A percentile compares a stretch with the other conserved stretches of the same genome.
These are phyloP conservation scores for Neurospora intermedia DNA, from an alignment of 495 filamentous ascomycete species.

Conservation along the genomic window DNA sequence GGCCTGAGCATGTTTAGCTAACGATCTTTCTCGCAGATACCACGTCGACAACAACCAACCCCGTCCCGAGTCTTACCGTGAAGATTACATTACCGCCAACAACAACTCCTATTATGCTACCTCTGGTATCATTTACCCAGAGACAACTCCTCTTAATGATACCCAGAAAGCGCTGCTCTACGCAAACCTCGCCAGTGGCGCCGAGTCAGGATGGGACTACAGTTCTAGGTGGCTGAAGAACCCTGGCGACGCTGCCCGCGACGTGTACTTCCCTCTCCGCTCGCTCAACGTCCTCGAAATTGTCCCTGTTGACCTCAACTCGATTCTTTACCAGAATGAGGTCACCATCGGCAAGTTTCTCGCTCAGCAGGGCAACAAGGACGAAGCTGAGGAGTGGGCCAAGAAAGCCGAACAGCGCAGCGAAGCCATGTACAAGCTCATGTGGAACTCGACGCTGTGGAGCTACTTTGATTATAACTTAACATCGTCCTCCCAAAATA, in stretches of 20 bases:
- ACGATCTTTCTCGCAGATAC: constrained; percentile 21
- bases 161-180: constrained; percentile 30
- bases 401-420: constrained; percentile 25
- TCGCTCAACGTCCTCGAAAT: constrained; percentile 31
- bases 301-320: constrained; percentile 39
- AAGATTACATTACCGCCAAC: constrained; percentile 37
- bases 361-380: constrained; percentile 18
- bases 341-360: constrained; percentile 30
- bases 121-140: constrained; percentile 39
- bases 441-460: constrained; percentile 37
- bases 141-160: constrained; percentile 26
- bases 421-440: constrained; percentile 33
- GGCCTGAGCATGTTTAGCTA: neutral
- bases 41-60: constrained; percentile 37
- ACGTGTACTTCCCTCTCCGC: constrained; percentile 41
- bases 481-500: constrained; percentile 28
- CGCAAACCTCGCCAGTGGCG: constrained; percentile 37
- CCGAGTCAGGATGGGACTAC: constrained; percentile 42
- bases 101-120: constrained; percentile 34
- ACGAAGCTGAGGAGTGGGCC: constrained; percentile 22
- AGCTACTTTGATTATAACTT: constrained; percentile 45
- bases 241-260: constrained; percentile 32
- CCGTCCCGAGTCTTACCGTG: constrained; percentile 38
- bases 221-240: constrained; percentile 27
- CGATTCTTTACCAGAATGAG: constrained; percentile 40